phyloP scores from a whole-genome alignment of 345 rosid genomes.

The Hirschfeldia incana region DNA sequence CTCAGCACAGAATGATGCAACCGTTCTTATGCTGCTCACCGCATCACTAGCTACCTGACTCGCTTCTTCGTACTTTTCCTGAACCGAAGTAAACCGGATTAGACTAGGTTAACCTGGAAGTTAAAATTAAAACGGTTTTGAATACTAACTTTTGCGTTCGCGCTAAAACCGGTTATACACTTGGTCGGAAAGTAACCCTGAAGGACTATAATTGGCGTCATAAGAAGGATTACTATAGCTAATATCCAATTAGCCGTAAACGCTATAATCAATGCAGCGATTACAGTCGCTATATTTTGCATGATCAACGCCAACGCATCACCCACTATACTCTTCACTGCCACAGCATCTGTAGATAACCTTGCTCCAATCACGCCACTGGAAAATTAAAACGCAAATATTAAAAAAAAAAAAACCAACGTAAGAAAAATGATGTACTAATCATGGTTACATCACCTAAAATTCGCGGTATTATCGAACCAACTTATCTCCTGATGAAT shows the following conservation, averaged over 20 bases:
- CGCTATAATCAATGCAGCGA: slow-evolving; percentile 56
- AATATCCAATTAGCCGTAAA: slow-evolving; percentile 62
- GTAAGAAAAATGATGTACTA: not conserved
- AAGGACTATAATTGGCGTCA: too few species aligned
- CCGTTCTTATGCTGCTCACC: slow-evolving; percentile 54
- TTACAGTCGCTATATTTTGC: slow-evolving; percentile 51
- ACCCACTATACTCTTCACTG: slow-evolving; percentile 59
- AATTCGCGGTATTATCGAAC: slow-evolving; percentile 75
- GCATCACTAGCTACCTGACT: slow-evolving; percentile 59
- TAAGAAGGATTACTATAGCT: slow-evolving; percentile 47
- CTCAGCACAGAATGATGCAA: slow-evolving; percentile 57
- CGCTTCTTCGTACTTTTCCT: slow-evolving; percentile 52
- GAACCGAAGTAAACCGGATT: not conserved
- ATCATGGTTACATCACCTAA: slow-evolving; percentile 36
- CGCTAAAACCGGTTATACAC: slow-evolving; percentile 51
- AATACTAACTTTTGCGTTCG: slow-evolving; percentile 44
- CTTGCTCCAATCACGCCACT: slow-evolving; percentile 68
- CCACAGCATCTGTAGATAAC: slow-evolving; percentile 61
- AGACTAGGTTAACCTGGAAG: slow-evolving; percentile 9
- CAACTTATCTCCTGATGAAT: slow-evolving; percentile 83
- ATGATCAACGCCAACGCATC: slow-evolving; percentile 58
- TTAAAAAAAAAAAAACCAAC: not conserved
- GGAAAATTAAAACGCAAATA: not conserved
- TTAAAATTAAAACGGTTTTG: not conserved
- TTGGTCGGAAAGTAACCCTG: too few species aligned